Evolutionary conservation across 805 yeast species (phyloP), one percentile per base, ranked within the genome.

Genomic region (Candida awuae): DNA sequence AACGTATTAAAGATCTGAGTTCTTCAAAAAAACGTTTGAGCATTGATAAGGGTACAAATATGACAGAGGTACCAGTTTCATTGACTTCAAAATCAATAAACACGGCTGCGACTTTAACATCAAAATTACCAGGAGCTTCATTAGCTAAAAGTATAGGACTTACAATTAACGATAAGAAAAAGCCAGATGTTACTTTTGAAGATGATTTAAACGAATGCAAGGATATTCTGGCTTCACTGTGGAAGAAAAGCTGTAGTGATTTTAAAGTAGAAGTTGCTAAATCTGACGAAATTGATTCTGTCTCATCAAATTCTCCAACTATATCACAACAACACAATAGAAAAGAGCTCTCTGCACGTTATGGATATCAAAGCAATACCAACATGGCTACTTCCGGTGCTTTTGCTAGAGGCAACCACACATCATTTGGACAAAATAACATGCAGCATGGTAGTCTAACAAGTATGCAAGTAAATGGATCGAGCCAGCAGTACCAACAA

Each of bases 1-100:
- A 69, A 32, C 62, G 92, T 44, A 51, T 73, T 4, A 66, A 66
- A 32, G 50, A 32, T 25, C n/a, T 12, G 2, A 6, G 16, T 8
- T 18, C 5, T 19, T 18, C 19, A 30, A 15, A 22, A 13, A 28
- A 9, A 17, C 13, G 29, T 6, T 6, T 19, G 18, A 20, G 21
- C 8, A 22, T 20, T 18, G 36, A 23, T 4, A 25, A 15, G 12
- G 3, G 16, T 8, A 28, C 6, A 13, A 38, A 26, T 15, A 22
- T 9, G 6, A 5, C 18, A 8, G 34, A 15, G 10, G 38, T 16
- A 26, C 18, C 34, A 13, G 28, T 17, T 5, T 18, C 30, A 15
- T 5, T 35, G 8, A 16, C 18, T 4, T 33, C 37, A 1, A 38
- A 34, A 18, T 41, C 44, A 12, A 15, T 13, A 18, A 20, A 29